A percentile compares a stretch with the other conserved stretches of the same genome.
Evolutionary conservation across 345 rosid species (phyloP).

Genomic region (Microcos paniculata): DNA sequence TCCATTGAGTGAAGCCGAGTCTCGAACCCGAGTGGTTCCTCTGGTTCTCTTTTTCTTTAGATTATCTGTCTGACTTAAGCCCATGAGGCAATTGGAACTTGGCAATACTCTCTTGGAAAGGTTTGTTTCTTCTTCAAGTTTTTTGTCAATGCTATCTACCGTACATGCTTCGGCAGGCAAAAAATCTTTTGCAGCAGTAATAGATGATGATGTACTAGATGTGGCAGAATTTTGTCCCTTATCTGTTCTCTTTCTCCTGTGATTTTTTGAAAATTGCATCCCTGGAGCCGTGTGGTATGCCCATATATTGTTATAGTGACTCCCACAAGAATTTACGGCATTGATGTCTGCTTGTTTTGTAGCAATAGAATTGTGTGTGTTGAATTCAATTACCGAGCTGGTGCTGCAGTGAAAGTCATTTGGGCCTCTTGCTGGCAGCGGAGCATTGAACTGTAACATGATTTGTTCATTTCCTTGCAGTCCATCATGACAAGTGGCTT

Average conservation of each 20-base stretch:
- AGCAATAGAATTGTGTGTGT: slow-evolving; percentile 11
- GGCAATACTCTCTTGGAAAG: slow-evolving; percentile 33
- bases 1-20: slow-evolving; percentile 43
- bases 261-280: slow-evolving; percentile 29
- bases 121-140: slow-evolving; percentile 17
- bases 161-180: slow-evolving; percentile 17
- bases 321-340: slow-evolving; percentile 33
- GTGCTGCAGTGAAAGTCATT: slow-evolving; percentile 23
- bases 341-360: slow-evolving; percentile 22
- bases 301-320: slow-evolving; percentile 36
- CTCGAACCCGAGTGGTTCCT: slow-evolving; percentile 42
- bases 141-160: slow-evolving; percentile 2
- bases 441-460: slow-evolving; percentile 13
- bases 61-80: slow-evolving; percentile 32
- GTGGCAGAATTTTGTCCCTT: slow-evolving; percentile 36
- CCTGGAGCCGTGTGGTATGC: slow-evolving; percentile 33
- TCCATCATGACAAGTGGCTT: slow-evolving; percentile 7
- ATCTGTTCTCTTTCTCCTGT: slow-evolving; percentile 49
- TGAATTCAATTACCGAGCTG: slow-evolving; percentile 9
- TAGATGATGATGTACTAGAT: slow-evolving; percentile 33
- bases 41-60: slow-evolving; percentile 56
- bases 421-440: slow-evolving; percentile 15
- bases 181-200: slow-evolving; percentile 20
- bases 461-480: slow-evolving; percentile 12
- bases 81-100: slow-evolving; percentile 21